A percentile compares a stretch with the other conserved stretches of the same genome.
phyloP scores from a whole-genome alignment of 164 flowering plant species.

The Nymphaea thermarum region DNA sequence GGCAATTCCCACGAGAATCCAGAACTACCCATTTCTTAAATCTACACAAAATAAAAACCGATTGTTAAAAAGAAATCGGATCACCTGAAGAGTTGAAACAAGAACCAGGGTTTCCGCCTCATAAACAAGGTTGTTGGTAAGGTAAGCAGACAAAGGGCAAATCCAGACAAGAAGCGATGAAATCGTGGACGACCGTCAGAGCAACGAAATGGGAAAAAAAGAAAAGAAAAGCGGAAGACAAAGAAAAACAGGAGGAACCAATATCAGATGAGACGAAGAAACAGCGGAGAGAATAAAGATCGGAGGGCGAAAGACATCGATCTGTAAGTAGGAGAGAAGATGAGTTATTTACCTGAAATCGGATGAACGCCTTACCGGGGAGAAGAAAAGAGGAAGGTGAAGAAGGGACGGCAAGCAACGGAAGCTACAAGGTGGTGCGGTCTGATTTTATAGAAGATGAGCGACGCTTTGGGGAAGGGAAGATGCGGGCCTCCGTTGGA shows the following conservation, averaged over 20 bases:
- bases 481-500: no score
- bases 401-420: neutral
- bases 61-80: neutral
- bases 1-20: constrained; percentile 63
- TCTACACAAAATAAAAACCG: neutral
- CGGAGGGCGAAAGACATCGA: neutral
- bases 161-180: neutral
- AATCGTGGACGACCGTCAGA: neutral
- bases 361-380: neutral
- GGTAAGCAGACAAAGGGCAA: no score
- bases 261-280: neutral
- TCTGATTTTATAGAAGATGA: neutral
- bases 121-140: no score
- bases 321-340: neutral
- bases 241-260: neutral
- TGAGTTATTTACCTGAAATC: neutral
- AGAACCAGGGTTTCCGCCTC: neutral
- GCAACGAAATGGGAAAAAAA: neutral
- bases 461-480: neutral
- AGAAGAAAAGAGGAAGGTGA: neutral
- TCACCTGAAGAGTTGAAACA: neutral
- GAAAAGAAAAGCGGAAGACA: neutral
- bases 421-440: neutral
- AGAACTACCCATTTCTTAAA: constrained; percentile 47
- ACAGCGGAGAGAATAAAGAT: no score